Evolutionary conservation across 208 protist species (phyloP), one percentile per base, ranked within the genome.

Genomic region (Herpetomonas samuelpessoai): DNA sequence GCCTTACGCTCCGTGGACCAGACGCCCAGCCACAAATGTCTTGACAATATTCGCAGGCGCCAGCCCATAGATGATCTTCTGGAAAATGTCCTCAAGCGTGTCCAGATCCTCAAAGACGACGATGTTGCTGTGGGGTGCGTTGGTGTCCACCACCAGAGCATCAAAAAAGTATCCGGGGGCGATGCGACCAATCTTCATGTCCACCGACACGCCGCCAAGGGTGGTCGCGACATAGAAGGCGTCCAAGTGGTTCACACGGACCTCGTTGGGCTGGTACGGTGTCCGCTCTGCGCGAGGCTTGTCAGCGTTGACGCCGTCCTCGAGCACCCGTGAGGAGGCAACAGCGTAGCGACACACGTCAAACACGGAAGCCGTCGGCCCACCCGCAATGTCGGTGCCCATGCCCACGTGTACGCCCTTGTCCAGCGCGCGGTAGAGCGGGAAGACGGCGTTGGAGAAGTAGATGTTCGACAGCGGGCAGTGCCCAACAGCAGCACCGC

Each of bases 381-480:
- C 97, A 39, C 93, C 97, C 24, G 91, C 79, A 16, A 98, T 79
- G 68, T 99, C 97, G 1, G 97, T 99, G 2, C 95, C 97, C 38
- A 98, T 74, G 10, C 88, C 85, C 1, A 98, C 93, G 29, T 90
- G 88, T 18, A 97, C 24, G 21, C 79, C 81, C 26, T 62, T 73
- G 19, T 91, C 59, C 26, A 95, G 63, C 30, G 84, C 72, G 59
- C 73, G 72, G 28, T 64, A 53, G 6, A 97, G 50, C 4, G 80
- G 76, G 38, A 93, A 93, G 4, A 92, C 76, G 4, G 86, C 91
- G 30, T 80, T 73, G 18, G 71, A 64, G 67, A 96, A 91, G 74
- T 88, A 90, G 39, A 95, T 85, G 68, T 99, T 98, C 4, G 92
- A 97, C 19, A 91, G 68, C 18, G 97, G 91, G 73, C 97, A 99